A percentile compares a stretch with the other conserved stretches of the same genome.
phyloP scores from a whole-genome alignment of 495 filamentous ascomycete genomes.

The Hypoxylon perforatum region DNA sequence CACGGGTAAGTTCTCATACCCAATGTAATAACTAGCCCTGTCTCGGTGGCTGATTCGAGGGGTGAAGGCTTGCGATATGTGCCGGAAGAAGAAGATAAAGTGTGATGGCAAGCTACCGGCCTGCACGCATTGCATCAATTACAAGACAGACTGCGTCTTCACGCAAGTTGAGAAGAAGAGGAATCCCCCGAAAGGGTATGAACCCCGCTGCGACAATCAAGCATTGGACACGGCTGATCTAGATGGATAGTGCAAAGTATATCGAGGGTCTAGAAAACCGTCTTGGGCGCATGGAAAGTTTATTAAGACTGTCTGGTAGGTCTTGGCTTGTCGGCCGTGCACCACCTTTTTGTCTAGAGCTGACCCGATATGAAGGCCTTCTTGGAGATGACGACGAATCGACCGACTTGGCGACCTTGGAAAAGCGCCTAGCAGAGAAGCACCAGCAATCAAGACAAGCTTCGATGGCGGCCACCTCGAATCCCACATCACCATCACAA shows the following conservation, averaged over 20 bases:
- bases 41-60: conserved; percentile 26
- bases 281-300: conserved; percentile 89
- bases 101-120: conserved; percentile 96
- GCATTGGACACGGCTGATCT: conserved; percentile 33
- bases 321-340: background rate
- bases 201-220: conserved; percentile 9
- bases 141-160: conserved; percentile 97
- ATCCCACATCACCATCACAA: conserved; percentile 59
- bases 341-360: background rate
- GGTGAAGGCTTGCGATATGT: conserved; percentile 94
- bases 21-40: background rate
- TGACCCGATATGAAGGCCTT: conserved; percentile 58
- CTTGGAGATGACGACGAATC: conserved; percentile 87
- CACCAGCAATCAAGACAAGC: conserved; percentile 56
- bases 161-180: conserved; percentile 99
- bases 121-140: conserved; percentile 96
- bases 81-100: conserved; percentile 99
- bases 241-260: conserved; percentile 78
- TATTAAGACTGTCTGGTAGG: conserved; percentile 83
- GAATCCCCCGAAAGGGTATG: conserved; percentile 95
- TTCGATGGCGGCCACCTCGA: conserved; percentile 55
- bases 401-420: conserved; percentile 88
- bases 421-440: conserved; percentile 82
- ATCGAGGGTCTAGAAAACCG: conserved; percentile 98
- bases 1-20: conserved; percentile 69